These are phyloP conservation scores for Chrysosporium keratinophilum DNA, from an alignment of 2,329 filamentous ascomycete genomes.

Conservation along the genomic window DNA sequence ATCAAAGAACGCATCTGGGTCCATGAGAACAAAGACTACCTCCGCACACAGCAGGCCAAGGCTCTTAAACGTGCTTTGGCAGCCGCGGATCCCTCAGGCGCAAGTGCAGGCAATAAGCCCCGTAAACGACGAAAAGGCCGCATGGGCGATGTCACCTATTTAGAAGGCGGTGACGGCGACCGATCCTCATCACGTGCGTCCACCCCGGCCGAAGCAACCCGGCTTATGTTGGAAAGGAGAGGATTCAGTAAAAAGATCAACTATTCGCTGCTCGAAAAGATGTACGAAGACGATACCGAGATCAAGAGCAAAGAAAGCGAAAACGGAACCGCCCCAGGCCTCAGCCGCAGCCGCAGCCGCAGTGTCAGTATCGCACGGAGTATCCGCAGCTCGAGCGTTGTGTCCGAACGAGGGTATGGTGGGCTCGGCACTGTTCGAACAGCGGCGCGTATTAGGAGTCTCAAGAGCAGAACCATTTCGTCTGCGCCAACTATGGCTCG, in stretches of 20 bases:
- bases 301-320: constrained; percentile 17
- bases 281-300: constrained; percentile 31
- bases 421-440: not conserved
- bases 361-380: constrained; percentile 24
- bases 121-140: constrained; percentile 42
- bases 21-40: constrained; percentile 86
- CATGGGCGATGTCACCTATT: constrained; percentile 39
- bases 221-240: constrained; percentile 56
- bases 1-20: constrained; percentile 92
- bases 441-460: not conserved
- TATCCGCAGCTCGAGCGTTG: constrained; percentile 13
- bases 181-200: constrained; percentile 56
- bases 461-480: not conserved
- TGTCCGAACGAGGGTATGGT: constrained; percentile 15
- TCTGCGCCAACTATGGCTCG: not conserved
- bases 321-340: constrained; percentile 11
- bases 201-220: constrained; percentile 58
- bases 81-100: constrained; percentile 33
- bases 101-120: constrained; percentile 30
- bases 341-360: constrained; percentile 20
- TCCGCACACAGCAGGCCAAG: constrained; percentile 77
- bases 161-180: constrained; percentile 46
- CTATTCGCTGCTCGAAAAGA: constrained; percentile 41
- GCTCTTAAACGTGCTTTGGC: constrained; percentile 59
- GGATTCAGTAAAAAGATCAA: constrained; percentile 66